Conservation (phyloP, 2,329 filamentous ascomycete genomes). For the Phialophora verrucosa region DNA sequence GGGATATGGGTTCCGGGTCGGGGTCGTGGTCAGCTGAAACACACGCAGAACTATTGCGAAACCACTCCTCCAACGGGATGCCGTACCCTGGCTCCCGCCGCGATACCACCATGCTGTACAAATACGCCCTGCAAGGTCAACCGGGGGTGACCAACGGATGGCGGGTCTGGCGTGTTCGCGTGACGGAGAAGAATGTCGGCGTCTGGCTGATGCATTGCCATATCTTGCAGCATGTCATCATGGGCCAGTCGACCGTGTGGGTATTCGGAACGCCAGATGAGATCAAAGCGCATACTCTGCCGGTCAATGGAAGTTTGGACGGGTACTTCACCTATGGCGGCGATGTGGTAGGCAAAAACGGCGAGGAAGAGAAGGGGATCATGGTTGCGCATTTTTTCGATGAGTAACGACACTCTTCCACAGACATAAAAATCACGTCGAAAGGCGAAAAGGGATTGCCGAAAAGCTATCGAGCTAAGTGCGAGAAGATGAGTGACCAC, state of each 20-base stretch:
- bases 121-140: constrained; percentile 53
- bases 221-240: constrained; percentile 56
- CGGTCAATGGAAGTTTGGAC: constrained; percentile 43
- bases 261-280: constrained; percentile 52
- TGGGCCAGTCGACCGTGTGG: constrained; percentile 50
- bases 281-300: constrained; percentile 44
- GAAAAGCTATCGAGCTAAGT: not conserved
- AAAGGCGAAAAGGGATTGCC: not conserved
- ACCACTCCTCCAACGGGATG: constrained; percentile 30
- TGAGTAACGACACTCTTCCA: not conserved
- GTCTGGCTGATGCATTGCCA: constrained; percentile 61
- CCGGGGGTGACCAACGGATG: constrained; percentile 58
- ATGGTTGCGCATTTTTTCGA: constrained; percentile 10
- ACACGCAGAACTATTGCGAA: constrained; percentile 50
- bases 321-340: constrained; percentile 55
- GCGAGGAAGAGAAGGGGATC: constrained; percentile 9
- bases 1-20: constrained; percentile 55
- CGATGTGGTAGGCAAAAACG: constrained; percentile 49
- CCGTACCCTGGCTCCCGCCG: constrained; percentile 40
- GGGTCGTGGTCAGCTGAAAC: constrained; percentile 52
- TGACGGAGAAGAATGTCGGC: constrained; percentile 50
- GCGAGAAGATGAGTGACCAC: not conserved
- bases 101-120: constrained; percentile 62
- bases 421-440: not conserved
- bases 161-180: constrained; percentile 65